A percentile compares a stretch with the other conserved stretches of the same genome.
Evolutionary conservation across 495 filamentous ascomycete species (phyloP).

Genomic region (Aspergillus kassunensis): DNA sequence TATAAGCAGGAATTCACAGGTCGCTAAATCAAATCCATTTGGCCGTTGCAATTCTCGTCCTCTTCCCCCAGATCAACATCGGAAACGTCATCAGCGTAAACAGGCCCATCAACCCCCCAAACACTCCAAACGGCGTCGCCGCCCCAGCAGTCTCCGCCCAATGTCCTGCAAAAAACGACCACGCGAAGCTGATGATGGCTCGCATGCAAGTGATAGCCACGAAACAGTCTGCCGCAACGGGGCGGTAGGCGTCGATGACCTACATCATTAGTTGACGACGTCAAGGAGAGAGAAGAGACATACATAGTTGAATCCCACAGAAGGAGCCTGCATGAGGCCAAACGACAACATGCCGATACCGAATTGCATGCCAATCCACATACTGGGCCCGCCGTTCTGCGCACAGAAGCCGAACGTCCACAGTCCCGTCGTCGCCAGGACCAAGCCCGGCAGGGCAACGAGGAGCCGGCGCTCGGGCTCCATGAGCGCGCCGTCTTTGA

Average conservation of each 20-base stretch:
- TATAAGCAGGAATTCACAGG: too few species aligned
- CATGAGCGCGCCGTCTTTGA: conserved; percentile 6
- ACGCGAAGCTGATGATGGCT: conserved; percentile 18
- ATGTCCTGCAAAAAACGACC: conserved; percentile 17
- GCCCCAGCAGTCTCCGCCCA: conserved; percentile 16
- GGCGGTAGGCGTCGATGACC: conserved; percentile 16
- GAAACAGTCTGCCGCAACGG: conserved; percentile 14
- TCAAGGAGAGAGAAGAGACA: neutral
- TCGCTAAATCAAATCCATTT: conserved; percentile 5
- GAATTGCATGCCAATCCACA: conserved; percentile 18
- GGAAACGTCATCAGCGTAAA: conserved; percentile 16
- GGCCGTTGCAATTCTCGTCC: conserved; percentile 19
- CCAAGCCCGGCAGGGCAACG: conserved; percentile 15
- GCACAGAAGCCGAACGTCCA: conserved; percentile 19
- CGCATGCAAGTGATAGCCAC: conserved; percentile 20
- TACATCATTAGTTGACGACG: neutral
- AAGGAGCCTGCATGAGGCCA: conserved; percentile 15
- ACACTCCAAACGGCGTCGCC: conserved; percentile 18
- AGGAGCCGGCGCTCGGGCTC: conserved; percentile 16
- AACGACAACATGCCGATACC: conserved; percentile 13
- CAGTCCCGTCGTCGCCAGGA: conserved; percentile 16
- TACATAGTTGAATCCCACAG: conserved; percentile 15
- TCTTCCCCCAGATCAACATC: conserved; percentile 16
- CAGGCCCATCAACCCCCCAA: conserved; percentile 16
- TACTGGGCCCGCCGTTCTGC: neutral